phyloP scores from a whole-genome alignment of 495 filamentous ascomycete genomes.

The Podospora australis region DNA sequence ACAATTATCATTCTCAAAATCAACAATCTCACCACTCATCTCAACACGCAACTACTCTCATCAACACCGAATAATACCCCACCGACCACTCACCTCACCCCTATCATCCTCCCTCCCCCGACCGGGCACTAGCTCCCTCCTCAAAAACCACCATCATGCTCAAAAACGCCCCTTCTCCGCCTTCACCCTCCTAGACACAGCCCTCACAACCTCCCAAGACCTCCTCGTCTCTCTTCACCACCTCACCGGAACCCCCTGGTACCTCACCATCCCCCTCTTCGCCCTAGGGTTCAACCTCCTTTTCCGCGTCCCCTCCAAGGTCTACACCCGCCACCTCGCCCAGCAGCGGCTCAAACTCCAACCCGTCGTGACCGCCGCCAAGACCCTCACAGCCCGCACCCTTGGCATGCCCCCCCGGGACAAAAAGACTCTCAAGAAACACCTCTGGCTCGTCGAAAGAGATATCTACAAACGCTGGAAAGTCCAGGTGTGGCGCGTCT shows the following conservation, averaged over 20 bases:
- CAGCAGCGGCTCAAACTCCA: constrained; percentile 38
- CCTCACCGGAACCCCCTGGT: constrained; percentile 61
- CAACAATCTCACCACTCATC: too few relatives aligned
- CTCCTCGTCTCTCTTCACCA: constrained; percentile 57
- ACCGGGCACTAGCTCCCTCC: not conserved
- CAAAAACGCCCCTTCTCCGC: constrained; percentile 5
- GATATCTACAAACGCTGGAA: constrained; percentile 41
- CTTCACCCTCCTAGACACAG: constrained; percentile 32
- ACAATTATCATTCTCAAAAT: too few relatives aligned
- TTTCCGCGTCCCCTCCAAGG: constrained; percentile 52
- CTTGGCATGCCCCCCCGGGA: too few relatives aligned
- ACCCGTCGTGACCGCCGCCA: constrained; percentile 48
- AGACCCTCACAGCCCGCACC: too few relatives aligned
- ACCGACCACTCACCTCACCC: not conserved
- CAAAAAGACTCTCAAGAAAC: constrained; percentile 34
- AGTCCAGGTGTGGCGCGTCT: constrained; percentile 47
- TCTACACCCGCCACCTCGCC: constrained; percentile 43
- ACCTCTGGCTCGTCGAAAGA: too few relatives aligned
- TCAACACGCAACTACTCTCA: too few relatives aligned
- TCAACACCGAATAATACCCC: not conserved
- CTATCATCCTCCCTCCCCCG: not conserved
- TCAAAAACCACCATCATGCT: not conserved
- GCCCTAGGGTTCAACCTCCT: constrained; percentile 55
- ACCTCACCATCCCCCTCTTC: constrained; percentile 59
- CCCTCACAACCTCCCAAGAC: constrained; percentile 45